phyloP scores from a whole-genome alignment of 148 eudicot species.

The Vaccinium corymbosum region DNA sequence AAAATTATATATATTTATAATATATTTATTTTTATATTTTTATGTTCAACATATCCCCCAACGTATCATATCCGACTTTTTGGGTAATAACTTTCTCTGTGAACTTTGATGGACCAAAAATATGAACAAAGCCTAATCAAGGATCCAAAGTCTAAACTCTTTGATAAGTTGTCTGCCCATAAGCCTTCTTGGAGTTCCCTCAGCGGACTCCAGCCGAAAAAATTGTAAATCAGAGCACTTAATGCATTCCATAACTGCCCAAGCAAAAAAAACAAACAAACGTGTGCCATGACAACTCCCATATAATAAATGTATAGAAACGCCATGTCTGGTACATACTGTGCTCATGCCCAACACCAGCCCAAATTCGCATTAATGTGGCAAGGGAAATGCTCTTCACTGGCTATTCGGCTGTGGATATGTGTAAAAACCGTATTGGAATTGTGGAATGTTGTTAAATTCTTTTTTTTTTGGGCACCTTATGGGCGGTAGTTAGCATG shows the following conservation, averaged over 20 bases:
- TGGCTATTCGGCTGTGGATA: neutral
- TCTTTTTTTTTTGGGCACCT: neutral
- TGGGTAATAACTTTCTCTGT: neutral
- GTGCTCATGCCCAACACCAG: neutral
- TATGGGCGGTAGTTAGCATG: neutral
- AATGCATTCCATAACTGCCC: neutral
- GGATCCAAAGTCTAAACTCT: neutral
- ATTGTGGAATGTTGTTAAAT: neutral
- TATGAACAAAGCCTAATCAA: neutral
- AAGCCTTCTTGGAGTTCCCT: too few species aligned
- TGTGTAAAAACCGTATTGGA: neutral
- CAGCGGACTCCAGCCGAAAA: neutral
- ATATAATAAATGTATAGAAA: neutral
- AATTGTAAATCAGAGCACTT: neutral
- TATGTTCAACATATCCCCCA: too few species aligned
- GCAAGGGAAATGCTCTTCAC: neutral
- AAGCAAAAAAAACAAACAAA: neutral
- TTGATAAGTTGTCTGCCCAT: neutral
- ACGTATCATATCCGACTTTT: too few species aligned
- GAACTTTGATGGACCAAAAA: neutral
- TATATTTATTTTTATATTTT: too few species aligned
- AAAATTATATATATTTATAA: too few species aligned
- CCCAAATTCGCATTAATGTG: neutral
- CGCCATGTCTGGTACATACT: neutral
- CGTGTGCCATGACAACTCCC: neutral